Conservation (phyloP, 495 filamentous ascomycete species). For the Clohesyomyces aquaticus region DNA sequence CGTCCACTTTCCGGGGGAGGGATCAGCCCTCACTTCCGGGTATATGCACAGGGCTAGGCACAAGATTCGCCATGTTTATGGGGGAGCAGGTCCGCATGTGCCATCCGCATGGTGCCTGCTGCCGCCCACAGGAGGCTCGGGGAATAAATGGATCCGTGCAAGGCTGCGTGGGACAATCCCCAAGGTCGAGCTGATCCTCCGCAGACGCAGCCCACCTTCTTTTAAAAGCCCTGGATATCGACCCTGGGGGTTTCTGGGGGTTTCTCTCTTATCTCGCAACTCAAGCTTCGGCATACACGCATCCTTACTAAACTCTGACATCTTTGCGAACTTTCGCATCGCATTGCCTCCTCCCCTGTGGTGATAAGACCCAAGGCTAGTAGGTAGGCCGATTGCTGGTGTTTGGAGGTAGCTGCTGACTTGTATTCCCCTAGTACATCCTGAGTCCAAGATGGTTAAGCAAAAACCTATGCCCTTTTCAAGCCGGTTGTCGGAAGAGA, state of each 20-base stretch:
- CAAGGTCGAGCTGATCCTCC: neutral
- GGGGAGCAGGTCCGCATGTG: neutral
- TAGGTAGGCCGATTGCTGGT: neutral
- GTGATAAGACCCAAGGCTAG: no score
- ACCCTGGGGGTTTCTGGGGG: neutral
- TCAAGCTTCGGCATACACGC: no score
- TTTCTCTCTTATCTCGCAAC: neutral
- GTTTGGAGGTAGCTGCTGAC: no score
- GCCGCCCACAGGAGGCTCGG: neutral
- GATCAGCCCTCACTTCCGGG: neutral
- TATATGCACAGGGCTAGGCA: neutral
- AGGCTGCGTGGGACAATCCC: neutral
- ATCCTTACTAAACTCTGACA: no score
- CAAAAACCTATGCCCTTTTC: neutral
- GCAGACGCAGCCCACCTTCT: neutral
- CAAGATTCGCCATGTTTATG: neutral
- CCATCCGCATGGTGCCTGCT: neutral
- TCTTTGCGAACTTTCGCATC: no score
- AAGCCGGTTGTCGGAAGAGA: conserved; percentile 20
- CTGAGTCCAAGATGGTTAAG: neutral
- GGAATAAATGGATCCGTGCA: neutral
- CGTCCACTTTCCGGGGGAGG: neutral
- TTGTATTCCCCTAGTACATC: neutral
- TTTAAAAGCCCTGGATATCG: neutral
- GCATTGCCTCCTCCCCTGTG: no score